These are phyloP conservation scores for Wallacemonas rigidus DNA, from an alignment of 208 protist genomes.

Conservation along the genomic window DNA sequence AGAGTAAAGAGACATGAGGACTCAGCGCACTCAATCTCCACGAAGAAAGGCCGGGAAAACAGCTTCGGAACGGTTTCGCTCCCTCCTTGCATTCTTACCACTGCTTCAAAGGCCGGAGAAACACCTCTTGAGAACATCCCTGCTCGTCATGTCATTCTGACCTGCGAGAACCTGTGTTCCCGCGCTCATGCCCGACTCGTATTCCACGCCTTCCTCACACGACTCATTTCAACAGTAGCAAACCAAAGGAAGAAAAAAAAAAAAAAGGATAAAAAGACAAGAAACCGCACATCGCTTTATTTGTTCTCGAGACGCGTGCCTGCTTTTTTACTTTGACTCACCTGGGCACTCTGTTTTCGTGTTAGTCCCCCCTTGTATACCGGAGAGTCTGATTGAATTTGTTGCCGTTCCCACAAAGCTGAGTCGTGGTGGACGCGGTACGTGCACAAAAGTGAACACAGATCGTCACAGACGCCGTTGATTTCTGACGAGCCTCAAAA, in stretches of 20 bases:
- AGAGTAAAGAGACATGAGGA: background rate
- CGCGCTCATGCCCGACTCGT: no score
- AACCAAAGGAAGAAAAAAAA: background rate
- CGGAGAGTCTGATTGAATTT: background rate
- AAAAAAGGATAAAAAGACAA: background rate
- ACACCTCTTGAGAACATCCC: no score
- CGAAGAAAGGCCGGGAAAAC: no score
- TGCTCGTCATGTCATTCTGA: no score
- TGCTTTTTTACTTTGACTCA: background rate
- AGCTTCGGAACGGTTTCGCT: no score
- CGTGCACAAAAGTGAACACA: constrained; percentile 6
- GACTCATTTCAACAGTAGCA: background rate
- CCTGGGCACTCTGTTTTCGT: background rate
- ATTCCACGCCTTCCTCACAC: no score
- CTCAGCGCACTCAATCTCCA: background rate
- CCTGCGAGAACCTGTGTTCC: no score
- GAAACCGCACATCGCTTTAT: background rate
- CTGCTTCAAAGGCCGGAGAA: no score
- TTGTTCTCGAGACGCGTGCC: background rate
- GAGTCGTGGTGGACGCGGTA: background rate
- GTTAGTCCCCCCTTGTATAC: background rate
- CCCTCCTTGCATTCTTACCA: no score
- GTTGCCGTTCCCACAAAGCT: background rate
- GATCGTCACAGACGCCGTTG: background rate
- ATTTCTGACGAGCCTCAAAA: no score